Conservation (phyloP, 2,329 filamentous ascomycete genomes). For the Coniochaeta prunicola region DNA sequence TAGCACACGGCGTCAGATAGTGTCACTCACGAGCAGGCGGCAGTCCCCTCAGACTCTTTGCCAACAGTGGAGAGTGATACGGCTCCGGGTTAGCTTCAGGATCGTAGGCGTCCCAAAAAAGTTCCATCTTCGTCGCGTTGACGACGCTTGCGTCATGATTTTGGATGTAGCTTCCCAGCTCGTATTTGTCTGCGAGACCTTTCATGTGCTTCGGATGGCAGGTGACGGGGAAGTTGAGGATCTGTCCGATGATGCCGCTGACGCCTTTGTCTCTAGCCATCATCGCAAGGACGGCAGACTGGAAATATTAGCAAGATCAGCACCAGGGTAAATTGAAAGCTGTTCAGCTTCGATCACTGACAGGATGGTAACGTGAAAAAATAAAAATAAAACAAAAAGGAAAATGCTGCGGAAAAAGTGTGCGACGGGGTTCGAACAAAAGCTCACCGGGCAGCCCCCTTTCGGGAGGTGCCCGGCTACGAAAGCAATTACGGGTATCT, state of each 20-base stretch:
- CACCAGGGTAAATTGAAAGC: no score
- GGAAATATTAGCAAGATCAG: neutral
- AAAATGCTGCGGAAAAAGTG: no score
- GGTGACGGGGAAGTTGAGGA: conserved; percentile 25
- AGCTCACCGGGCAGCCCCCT: neutral
- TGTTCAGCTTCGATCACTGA: no score
- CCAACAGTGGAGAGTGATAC: conserved; percentile 25
- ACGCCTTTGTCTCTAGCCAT: conserved; percentile 22
- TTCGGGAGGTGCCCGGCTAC: neutral
- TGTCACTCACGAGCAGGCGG: conserved; percentile 23
- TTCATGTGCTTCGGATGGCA: conserved; percentile 28
- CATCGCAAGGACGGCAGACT: conserved; percentile 12
- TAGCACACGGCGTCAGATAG: neutral
- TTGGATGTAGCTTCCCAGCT: conserved; percentile 26
- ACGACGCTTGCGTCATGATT: conserved; percentile 23
- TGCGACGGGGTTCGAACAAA: no score
- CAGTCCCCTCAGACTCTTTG: conserved; percentile 19
- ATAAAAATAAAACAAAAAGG: no score
- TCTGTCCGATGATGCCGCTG: conserved; percentile 23
- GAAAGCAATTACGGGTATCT: neutral
- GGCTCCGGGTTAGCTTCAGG: conserved; percentile 18
- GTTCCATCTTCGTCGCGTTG: conserved; percentile 20
- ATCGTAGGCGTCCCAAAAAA: conserved; percentile 26
- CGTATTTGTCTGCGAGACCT: conserved; percentile 20
- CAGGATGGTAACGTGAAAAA: no score